Conservation (phyloP, 176 grass and related monocot genomes). For the Avena atlantica region DNA sequence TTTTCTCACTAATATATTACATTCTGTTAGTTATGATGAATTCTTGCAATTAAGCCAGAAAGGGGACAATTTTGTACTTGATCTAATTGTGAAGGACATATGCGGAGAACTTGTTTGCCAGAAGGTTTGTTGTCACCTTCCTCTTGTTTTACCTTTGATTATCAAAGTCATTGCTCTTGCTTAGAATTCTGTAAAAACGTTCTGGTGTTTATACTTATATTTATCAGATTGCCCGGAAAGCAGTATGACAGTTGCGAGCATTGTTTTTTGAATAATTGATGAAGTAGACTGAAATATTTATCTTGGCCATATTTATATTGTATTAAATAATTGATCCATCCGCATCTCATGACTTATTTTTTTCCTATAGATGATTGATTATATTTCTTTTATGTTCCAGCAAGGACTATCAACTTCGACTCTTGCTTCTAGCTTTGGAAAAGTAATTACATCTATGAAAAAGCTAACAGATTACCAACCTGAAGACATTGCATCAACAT, state of each 20-base stretch:
- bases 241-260: constrained; percentile 6
- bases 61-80: constrained; percentile 97
- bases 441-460: constrained; percentile 92
- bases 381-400: constrained; percentile 56
- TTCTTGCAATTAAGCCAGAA: constrained; percentile 96
- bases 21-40: constrained; percentile 88
- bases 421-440: constrained; percentile 97
- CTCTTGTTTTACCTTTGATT: constrained; percentile 31
- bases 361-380: constrained; percentile 32
- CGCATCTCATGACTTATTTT: not conserved
- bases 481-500: constrained; percentile 90
- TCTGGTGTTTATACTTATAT: not conserved
- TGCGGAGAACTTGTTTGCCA: constrained; percentile 95
- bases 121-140: constrained; percentile 59
- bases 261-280: constrained; percentile 13
- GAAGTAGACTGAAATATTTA: constrained; percentile 19
- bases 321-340: not conserved
- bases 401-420: constrained; percentile 98
- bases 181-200: not conserved
- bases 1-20: constrained; percentile 51
- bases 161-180: constrained; percentile 1
- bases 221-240: not conserved
- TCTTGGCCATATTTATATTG: not conserved
- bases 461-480: constrained; percentile 77
- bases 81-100: constrained; percentile 98